phyloP scores from a whole-genome alignment of 2,329 filamentous ascomycete species.

The Trichoderma koningiopsis region DNA sequence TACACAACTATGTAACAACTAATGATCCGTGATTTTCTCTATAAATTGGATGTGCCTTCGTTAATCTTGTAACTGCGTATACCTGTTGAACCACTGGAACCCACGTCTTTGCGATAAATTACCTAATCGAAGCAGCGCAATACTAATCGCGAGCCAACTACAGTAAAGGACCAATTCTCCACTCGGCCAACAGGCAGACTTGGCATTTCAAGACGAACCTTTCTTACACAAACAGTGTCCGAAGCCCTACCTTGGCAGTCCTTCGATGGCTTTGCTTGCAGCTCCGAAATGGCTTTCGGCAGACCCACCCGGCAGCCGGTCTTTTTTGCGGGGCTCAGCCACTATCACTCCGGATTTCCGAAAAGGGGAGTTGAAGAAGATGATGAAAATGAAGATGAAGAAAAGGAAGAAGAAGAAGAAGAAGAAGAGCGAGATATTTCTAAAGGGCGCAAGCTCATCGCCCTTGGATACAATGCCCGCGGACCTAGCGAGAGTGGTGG shows the following conservation, averaged over 20 bases:
- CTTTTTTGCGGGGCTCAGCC: slow-evolving; percentile 1
- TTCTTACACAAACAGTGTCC: background rate
- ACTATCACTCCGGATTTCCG: background rate
- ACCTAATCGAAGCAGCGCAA: background rate
- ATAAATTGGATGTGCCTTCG: background rate
- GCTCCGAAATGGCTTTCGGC: background rate
- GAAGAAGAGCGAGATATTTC: background rate
- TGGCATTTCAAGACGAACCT: background rate
- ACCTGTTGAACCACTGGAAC: background rate
- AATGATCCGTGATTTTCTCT: background rate
- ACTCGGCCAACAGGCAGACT: background rate
- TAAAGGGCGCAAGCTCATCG: no score
- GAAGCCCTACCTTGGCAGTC: background rate
- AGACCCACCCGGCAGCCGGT: background rate
- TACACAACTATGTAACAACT: background rate
- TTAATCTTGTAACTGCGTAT: background rate
- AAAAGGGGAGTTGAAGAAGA: background rate
- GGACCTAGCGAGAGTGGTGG: slow-evolving; percentile 25
- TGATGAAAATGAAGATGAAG: background rate
- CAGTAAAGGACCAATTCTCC: background rate
- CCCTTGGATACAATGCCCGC: slow-evolving; percentile 21
- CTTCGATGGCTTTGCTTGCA: background rate
- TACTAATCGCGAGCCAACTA: background rate
- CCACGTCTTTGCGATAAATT: background rate
- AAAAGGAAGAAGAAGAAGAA: background rate